Evolutionary conservation across 768 basidiomycete species (phyloP).

Genomic region (Obba rivulosa): DNA sequence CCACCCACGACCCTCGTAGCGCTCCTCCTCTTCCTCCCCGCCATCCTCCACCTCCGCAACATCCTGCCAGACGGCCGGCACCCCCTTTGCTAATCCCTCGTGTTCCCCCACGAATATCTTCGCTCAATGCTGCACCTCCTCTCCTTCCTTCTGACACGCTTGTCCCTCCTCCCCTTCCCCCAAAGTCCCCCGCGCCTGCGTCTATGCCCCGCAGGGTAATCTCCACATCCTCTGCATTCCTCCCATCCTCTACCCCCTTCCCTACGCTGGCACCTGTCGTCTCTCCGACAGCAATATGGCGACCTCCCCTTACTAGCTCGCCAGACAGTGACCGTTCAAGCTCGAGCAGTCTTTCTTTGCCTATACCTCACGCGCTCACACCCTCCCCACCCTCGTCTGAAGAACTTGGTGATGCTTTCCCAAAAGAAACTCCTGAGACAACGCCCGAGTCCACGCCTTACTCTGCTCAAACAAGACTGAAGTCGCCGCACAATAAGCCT

Average conservation of each 20-base stretch:
- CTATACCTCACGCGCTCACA: constrained; percentile 7
- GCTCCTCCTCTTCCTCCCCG: too few relatives aligned
- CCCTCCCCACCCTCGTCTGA: constrained; percentile 9
- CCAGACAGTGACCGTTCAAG: constrained; percentile 10
- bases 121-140: constrained; percentile 1
- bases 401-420: too few relatives aligned
- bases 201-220: constrained; percentile 7
- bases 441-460: too few relatives aligned
- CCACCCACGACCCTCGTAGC: too few relatives aligned
- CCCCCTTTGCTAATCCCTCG: too few relatives aligned
- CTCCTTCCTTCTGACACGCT: constrained; percentile 10
- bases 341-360: background rate
- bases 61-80: too few relatives aligned
- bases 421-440: too few relatives aligned
- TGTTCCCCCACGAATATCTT: too few relatives aligned
- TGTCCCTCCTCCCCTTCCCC: constrained; percentile 4
- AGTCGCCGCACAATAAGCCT: too few relatives aligned
- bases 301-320: constrained; percentile 9
- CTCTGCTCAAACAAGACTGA: too few relatives aligned
- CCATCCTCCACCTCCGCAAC: too few relatives aligned
- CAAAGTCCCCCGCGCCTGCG: constrained; percentile 9
- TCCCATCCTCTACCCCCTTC: background rate
- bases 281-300: constrained; percentile 10
- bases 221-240: constrained; percentile 8
- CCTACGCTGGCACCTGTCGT: constrained; percentile 5